phyloP scores from a whole-genome alignment of 2,329 filamentous ascomycete species.

The Thelonectria blattea region DNA sequence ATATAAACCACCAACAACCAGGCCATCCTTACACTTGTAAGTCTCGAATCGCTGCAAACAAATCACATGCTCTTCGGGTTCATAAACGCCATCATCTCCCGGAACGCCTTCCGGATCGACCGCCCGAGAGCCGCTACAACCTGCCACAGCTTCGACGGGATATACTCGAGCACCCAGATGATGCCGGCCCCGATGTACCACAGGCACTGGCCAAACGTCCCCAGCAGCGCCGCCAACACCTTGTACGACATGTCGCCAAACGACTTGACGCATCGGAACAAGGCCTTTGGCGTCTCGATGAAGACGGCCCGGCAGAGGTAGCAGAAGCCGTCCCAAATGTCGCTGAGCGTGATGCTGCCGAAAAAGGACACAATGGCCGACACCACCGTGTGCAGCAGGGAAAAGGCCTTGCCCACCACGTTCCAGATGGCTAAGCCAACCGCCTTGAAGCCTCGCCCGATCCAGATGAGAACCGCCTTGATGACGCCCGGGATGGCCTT shows the following conservation, averaged over 20 bases:
- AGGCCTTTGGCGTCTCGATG: slow-evolving; percentile 37
- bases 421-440: slow-evolving; percentile 35
- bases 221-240: slow-evolving; percentile 33
- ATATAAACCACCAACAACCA: background rate
- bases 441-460: slow-evolving; percentile 38
- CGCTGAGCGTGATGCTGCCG: slow-evolving; percentile 44
- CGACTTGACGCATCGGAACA: slow-evolving; percentile 33
- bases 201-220: slow-evolving; percentile 30
- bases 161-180: slow-evolving; percentile 41
- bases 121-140: slow-evolving; percentile 41
- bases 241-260: slow-evolving; percentile 33
- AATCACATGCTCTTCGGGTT: slow-evolving; percentile 44
- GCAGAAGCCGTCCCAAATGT: slow-evolving; percentile 47
- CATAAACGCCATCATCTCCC: slow-evolving; percentile 46
- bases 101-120: slow-evolving; percentile 40
- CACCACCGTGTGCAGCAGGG: slow-evolving; percentile 45
- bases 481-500: slow-evolving; percentile 37
- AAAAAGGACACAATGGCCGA: slow-evolving; percentile 45
- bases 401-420: slow-evolving; percentile 37
- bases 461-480: slow-evolving; percentile 38
- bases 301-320: slow-evolving; percentile 42
- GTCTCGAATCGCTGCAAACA: background rate
- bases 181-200: slow-evolving; percentile 36
- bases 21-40: background rate
- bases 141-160: slow-evolving; percentile 43